Evolutionary conservation across 2,329 filamentous ascomycete genomes (phyloP), one percentile per base, ranked within the genome.

Genomic region (Zymoseptoria pseudotritici): DNA sequence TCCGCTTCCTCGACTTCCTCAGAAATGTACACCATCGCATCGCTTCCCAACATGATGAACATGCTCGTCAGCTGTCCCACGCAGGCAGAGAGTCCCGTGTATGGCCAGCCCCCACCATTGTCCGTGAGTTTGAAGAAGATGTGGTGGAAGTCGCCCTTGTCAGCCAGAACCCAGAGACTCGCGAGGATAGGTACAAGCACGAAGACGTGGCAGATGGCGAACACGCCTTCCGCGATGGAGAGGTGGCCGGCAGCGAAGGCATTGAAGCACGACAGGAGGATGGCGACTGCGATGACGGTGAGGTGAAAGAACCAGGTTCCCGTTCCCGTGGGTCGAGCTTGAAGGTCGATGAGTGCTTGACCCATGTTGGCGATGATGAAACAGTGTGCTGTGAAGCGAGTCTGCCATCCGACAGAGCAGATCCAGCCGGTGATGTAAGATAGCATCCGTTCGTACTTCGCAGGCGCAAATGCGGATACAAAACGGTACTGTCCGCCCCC

Each of bases 341-440:
- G 78, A 54, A 80, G 64, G 21, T 76, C 70, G 11, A 78, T 71
- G 4, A 81, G 62, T 0, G 76, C 78, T 65, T 80, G 77, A 2
- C 80, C 76, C 50, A 77, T 74, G 9, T 73, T 75, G 4, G 75
- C 77, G 2, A 76, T 71, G n/a, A 79, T 70, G 67, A 76, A 78
- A 6, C 74, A 75, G 55, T 76, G 75, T 1, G 74, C 71, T 5
- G 76, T 76, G 26, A 78, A 74, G 19, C 76, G 74, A 55, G 73
- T 74, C 60, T 80, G 77, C 78, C 77, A 80, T 0, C 68, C 70
- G 17, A 72, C 65, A 9, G 67, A 68, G 13, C 67, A 68, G 2
- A 73, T 60, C 65, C 70, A 72, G 21, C 70, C 70, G 11, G 77
- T 75, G 31, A 75, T 73, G 64, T 79, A 81, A 56, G 77, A 79